These are phyloP conservation scores for Teunomyces cretensis DNA, from an alignment of 805 yeast species.

Conservation along the genomic window DNA sequence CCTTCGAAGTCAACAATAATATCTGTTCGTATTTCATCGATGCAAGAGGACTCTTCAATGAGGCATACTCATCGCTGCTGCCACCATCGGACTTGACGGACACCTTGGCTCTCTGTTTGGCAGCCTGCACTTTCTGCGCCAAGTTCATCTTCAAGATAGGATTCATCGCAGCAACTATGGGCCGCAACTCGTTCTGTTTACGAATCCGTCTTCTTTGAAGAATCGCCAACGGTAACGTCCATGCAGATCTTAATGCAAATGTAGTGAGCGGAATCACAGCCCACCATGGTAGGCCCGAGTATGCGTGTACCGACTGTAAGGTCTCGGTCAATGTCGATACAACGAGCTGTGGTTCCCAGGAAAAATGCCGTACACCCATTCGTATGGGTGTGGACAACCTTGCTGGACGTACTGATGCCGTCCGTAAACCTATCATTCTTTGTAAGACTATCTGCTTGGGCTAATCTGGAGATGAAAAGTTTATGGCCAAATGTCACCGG, in stretches of 20 bases:
- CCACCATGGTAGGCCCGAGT: constrained; percentile 80
- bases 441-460: background rate
- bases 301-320: constrained; percentile 50
- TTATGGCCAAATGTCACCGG: background rate
- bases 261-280: constrained; percentile 74
- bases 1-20: constrained; percentile 69
- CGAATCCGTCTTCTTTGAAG: constrained; percentile 66
- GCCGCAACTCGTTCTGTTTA: constrained; percentile 69
- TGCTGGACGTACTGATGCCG: background rate
- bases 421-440: background rate
- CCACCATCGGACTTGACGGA: constrained; percentile 14
- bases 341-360: constrained; percentile 32
- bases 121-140: constrained; percentile 47
- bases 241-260: constrained; percentile 55
- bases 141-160: constrained; percentile 67
- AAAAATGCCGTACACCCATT: constrained; percentile 17
- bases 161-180: constrained; percentile 68
- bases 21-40: constrained; percentile 76
- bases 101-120: constrained; percentile 21
- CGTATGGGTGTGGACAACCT: background rate
- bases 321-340: constrained; percentile 34
- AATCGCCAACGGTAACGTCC: constrained; percentile 80
- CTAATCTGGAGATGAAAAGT: background rate
- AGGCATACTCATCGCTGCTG: constrained; percentile 7
- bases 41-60: constrained; percentile 31